Base-by-base conservation (phyloP, 257 asterid genomes). In the Solanum okadae region DNA sequence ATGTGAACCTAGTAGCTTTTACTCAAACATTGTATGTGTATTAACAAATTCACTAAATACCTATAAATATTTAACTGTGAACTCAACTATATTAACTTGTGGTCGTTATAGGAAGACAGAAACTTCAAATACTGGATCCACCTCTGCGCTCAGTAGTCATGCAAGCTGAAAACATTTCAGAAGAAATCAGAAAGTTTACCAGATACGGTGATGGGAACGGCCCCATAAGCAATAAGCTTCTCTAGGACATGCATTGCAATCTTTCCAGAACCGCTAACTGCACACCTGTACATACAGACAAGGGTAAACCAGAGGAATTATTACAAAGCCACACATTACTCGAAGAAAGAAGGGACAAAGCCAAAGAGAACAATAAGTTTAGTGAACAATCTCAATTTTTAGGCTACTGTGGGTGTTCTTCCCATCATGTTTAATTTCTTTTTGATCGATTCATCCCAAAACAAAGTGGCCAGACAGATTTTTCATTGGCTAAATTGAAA, bases 211-310 rank as follows among this genome's bases (percentile, higher is more conserved):
- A 96, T 93, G 73, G 99, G 98, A 90, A 96, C 87, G 44, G 99
- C 99, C 84, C 98, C 96, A 89, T 94, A 94, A 25, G 96, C 99
- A 87, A 93, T 93, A 92, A 97, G 98, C 93, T 97, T 97, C 97
- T 97, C 99, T 25, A 97, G 92, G 85, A 97, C 99, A 91, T 97
- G 98, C 98, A 97, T 94, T 6, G 99, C 94, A 91, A 96, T 96
- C 94, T 97, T 97, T 90, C 99, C 99, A 90, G 96, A 96, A 88
- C 99, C 99, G 89, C 98, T 97, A 92, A 97, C 99, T 87, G 94
- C 96, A 93, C 99, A 97, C 91, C 99, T 96, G 95, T 88, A 86
- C 87, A 89, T 86, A 90, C 91, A 85, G 29, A 77, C 86, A 72
- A 84, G 68, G 42, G 87, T 73, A 40, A 76, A 86, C 84, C 35